Conservation (phyloP, 257 asterid genomes). For the Lavandula angustifolia region DNA sequence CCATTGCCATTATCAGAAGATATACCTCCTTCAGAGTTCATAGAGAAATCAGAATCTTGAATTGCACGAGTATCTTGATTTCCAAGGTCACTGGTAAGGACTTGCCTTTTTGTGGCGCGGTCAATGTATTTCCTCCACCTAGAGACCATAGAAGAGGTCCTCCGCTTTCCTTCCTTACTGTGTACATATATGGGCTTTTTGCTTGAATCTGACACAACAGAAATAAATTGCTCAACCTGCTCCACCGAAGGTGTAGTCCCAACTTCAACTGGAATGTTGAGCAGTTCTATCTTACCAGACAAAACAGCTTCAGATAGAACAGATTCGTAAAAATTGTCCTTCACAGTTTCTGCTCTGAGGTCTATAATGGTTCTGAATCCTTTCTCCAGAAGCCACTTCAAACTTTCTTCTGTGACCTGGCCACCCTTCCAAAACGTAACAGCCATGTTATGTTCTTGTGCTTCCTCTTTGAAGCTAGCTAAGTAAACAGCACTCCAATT, state of each 20-base stretch:
- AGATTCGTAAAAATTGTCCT: conserved; percentile 72
- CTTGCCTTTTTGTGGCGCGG: conserved; percentile 41
- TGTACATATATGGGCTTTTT: conserved; percentile 73
- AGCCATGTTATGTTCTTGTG: conserved; percentile 42
- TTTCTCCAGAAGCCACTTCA: conserved; percentile 73
- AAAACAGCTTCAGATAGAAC: conserved; percentile 51
- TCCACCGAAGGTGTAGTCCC: conserved; percentile 74
- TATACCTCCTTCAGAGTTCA: conserved; percentile 37
- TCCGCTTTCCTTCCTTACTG: conserved; percentile 88
- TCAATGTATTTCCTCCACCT: conserved; percentile 86
- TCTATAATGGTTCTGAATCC: conserved; percentile 86
- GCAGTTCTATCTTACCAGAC: conserved; percentile 62
- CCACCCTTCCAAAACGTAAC: conserved; percentile 92
- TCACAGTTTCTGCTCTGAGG: conserved; percentile 86
- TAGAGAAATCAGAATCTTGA: conserved; percentile 34
- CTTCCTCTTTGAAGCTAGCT: conserved; percentile 51
- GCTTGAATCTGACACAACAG: conserved; percentile 65
- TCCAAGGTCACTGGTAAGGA: conserved; percentile 34
- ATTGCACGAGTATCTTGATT: conserved; percentile 40
- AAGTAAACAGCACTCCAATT: conserved; percentile 80
- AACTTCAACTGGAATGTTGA: conserved; percentile 84
- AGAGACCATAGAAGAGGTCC: conserved; percentile 86
- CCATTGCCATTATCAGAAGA: conserved; percentile 42
- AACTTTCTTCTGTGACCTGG: conserved; percentile 92
- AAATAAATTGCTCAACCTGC: conserved; percentile 73